Evolutionary conservation across 805 yeast species (phyloP).

Genomic region (Zygoascus tannicola): DNA sequence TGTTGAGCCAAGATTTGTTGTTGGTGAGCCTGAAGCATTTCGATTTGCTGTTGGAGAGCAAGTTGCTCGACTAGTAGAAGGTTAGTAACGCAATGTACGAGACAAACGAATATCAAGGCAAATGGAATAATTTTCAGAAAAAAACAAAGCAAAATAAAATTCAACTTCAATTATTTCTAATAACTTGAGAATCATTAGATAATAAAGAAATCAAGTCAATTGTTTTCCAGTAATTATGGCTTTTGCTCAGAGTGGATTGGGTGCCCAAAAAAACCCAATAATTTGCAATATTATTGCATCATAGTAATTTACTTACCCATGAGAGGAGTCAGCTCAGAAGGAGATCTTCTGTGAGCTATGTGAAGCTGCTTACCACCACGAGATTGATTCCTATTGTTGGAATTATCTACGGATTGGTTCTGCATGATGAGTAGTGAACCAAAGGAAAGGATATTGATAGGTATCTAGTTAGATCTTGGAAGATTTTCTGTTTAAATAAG

Average conservation of each 20-base stretch:
- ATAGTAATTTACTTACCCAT: constrained; percentile 46
- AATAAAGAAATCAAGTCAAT: not conserved
- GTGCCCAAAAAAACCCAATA: no score
- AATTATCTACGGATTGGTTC: not conserved
- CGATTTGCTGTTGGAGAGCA: constrained; percentile 82
- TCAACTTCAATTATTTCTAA: no score
- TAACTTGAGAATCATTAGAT: not conserved
- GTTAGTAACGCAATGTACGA: no score
- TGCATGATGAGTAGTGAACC: constrained; percentile 2
- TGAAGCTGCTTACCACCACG: constrained; percentile 42
- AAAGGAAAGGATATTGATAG: no score
- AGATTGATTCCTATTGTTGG: constrained; percentile 2
- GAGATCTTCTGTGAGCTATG: constrained; percentile 94
- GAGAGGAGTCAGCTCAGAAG: constrained; percentile 85
- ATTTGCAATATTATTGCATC: not conserved
- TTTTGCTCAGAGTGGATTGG: not conserved
- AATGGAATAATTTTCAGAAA: no score
- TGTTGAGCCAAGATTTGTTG: constrained; percentile 74
- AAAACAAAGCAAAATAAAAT: no score
- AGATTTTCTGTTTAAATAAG: no score
- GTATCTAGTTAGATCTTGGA: no score
- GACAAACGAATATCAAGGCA: no score
- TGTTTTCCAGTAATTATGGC: not conserved
- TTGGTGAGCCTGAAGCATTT: constrained; percentile 83
- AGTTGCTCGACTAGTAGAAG: constrained; percentile 64